These are phyloP conservation scores for Fusarium haematococcum DNA, from an alignment of 2,329 filamentous ascomycete species.

Conservation along the genomic window DNA sequence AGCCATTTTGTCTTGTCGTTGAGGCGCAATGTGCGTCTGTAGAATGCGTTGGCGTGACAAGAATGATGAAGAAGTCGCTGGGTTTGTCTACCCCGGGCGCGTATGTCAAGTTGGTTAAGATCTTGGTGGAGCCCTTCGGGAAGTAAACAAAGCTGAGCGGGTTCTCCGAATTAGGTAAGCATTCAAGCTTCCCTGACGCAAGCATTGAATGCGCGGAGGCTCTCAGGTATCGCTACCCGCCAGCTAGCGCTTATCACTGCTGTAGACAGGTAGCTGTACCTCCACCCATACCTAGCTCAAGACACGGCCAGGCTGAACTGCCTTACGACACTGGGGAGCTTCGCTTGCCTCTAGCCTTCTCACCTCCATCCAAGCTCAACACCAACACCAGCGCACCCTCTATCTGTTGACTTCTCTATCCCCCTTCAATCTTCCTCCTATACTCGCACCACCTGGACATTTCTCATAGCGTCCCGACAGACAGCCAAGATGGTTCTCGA, in stretches of 20 bases:
- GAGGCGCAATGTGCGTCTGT: conserved; percentile 25
- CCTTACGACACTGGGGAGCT: conserved; percentile 55
- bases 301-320: conserved; percentile 57
- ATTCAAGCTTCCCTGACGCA: conserved; percentile 36
- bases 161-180: conserved; percentile 43
- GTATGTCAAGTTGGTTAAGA: conserved; percentile 22
- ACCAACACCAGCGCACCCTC: conserved; percentile 16
- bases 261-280: conserved; percentile 40
- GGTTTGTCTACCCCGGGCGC: conserved; percentile 37
- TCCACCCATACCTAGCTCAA: conserved; percentile 30
- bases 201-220: conserved; percentile 17
- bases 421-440: conserved; percentile 3
- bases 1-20: conserved; percentile 55
- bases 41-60: conserved; percentile 12
- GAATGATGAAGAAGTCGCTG: conserved; percentile 28
- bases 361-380: conserved; percentile 41
- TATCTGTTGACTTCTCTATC: conserved; percentile 1
- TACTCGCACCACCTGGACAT: conserved; percentile 2
- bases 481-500: conserved; percentile 91
- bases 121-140: conserved; percentile 34
- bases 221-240: conserved; percentile 35
- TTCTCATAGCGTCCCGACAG: conserved; percentile 26
- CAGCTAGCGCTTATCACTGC: not conserved
- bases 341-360: conserved; percentile 43
- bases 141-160: conserved; percentile 46